Evolutionary conservation across 2,329 filamentous ascomycete genomes (phyloP), one percentile per base, ranked within the genome.

Genomic region (Penicillium sp.): DNA sequence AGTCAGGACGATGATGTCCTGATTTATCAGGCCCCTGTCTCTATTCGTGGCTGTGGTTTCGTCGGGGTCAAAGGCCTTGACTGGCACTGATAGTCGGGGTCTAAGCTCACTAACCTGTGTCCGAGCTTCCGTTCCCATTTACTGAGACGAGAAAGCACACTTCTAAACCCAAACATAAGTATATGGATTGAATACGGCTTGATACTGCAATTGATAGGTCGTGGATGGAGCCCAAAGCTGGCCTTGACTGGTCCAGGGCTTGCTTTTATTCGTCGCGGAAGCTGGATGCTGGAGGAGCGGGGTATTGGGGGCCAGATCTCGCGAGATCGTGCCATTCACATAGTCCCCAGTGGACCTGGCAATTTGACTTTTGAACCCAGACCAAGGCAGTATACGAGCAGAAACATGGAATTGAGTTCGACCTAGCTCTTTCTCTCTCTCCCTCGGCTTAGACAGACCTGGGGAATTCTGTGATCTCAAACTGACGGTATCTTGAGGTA

Each of bases 321-420:
- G 50, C 33, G 42, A 57, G 54, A 54, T 59, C 52, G 46, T 33
- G 54, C 39, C 36, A 28, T 28, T 42, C 13, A 28, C 41, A 24
- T 23, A 28, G 15, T 23, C 45, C 29, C 48, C 42, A 49, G 51
- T 54, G 56, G 56, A 54, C 36, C 49, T 15, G 21, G 47, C 49
- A 51, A 53, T 59, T 49, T 43, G 51, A 54, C 34, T 51, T 49
- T 57, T 49, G 36, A 52, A 54, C 39, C 49, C 51, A 42, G 46
- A 45, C 47, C 45, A 52, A 46, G 48, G 45, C 38, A 44, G 34
- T 38, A 42, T 47, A 39, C 45, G 51, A 48, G 29, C 24, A 39
- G 29, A 45, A 41, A 50, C 45, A 21, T 33, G 38, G 47, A 61
- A 56, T 58, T 59, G 52, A 61, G 44, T 58, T 56, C 51, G 42